Conservation (phyloP, 129 eudicot species). For the Centaurea solstitialis region DNA sequence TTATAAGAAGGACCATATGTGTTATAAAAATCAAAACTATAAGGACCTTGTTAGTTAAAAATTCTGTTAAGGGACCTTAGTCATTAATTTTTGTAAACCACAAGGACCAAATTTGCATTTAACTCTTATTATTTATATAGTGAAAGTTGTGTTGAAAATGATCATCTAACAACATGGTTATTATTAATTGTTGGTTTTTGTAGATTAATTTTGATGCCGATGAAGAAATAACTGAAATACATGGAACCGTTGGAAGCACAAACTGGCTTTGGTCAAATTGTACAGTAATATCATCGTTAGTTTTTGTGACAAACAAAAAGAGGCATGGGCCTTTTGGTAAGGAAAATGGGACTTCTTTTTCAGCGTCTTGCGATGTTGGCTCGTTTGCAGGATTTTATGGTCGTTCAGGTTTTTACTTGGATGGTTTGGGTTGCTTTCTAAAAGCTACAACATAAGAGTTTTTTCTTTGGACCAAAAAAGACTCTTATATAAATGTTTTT, state of each 20-base stretch:
- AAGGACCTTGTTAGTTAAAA: too few relatives aligned
- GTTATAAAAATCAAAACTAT: too few relatives aligned
- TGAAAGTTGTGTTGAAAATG: neutral
- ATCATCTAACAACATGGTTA: neutral
- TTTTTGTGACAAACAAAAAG: neutral
- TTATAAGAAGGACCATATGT: too few relatives aligned
- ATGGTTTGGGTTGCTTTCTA: neutral
- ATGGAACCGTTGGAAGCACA: neutral
- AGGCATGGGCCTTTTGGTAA: neutral
- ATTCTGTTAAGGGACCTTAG: too few relatives aligned
- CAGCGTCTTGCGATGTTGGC: neutral
- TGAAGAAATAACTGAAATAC: constrained; percentile 12
- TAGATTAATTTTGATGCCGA: neutral
- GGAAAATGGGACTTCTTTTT: neutral
- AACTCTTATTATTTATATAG: too few relatives aligned
- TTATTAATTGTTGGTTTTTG: neutral
- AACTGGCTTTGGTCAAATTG: neutral
- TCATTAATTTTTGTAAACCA: too few relatives aligned
- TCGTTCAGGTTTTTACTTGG: neutral
- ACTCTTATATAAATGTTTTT: too few relatives aligned
- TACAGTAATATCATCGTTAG: neutral
- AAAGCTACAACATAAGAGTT: neutral
- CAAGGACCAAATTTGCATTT: too few relatives aligned
- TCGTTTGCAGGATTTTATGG: constrained; percentile 14
- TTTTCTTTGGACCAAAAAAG: too few relatives aligned